Evolutionary conservation across 2,329 filamentous ascomycete species (phyloP), one percentile per base, ranked within the genome.

Genomic region (Pyricularia grisea): DNA sequence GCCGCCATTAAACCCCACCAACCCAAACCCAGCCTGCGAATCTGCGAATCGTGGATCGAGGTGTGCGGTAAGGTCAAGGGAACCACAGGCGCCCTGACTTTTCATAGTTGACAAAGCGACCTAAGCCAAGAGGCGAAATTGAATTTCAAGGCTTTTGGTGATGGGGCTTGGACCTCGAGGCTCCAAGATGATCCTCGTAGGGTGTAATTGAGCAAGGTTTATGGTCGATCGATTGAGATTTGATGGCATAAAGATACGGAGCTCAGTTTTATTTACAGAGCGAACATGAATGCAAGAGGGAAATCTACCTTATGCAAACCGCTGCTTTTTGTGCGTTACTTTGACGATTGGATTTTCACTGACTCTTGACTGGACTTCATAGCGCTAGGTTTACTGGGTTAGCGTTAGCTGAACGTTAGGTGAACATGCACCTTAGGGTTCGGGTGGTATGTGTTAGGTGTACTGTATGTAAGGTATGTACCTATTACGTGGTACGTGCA

Each of bases 111-210:
- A 27, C 14, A 63, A 63, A 63, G 14, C 60, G 60, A 63, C 25
- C 60, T 23, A 63, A 63, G 60, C 60, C 60, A 63, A 63, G 60
- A 63, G 60, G 27, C 60, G 60, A 63, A 28, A 63, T 63, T 63
- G 23, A 17, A 30, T 63, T 63, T 63, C 60, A 63, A 63, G 60
- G 60, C 17, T 63, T 63, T 61, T 61, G 58, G 58, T 25, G 58
- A 61, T 61, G 58, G 58, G 58, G 58, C n/a, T 50, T 50, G 17
- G 42, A 7, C 58, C 58, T 61, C 60, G 23, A 27, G 25, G 60
- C 25, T 50, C 42, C 42, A 20, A 27, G 23, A 30, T 27, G 27
- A 63, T 63, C 27, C 60, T 63, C 60, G 60, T 63, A 63, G 42
- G 42, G 42, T 25, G 27, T 20, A 28, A 63, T 28, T 17, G 27